These are phyloP conservation scores for Triglochin maritima DNA, from an alignment of 106 monocot species.

Conservation along the genomic window DNA sequence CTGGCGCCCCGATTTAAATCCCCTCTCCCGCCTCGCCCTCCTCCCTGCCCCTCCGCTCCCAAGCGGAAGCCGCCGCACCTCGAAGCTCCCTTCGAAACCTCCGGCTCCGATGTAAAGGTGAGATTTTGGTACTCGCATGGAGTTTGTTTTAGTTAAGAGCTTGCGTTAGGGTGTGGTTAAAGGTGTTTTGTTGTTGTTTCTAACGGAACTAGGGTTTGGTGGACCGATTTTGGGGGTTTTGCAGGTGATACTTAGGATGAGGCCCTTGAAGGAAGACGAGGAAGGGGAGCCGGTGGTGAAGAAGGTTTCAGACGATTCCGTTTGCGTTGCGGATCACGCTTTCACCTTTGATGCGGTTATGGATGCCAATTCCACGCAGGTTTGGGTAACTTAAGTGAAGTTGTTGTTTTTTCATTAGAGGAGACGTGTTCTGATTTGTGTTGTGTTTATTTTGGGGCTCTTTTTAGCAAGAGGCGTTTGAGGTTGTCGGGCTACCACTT, in stretches of 20 bases:
- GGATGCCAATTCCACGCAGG: slow-evolving; percentile 66
- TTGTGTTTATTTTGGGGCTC: neutral
- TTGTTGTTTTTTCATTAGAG: neutral
- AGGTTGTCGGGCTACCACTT: slow-evolving; percentile 78
- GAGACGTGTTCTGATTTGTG: neutral
- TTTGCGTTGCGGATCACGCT: slow-evolving; percentile 64
- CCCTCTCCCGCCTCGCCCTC: slow-evolving; percentile 65
- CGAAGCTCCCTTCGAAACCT: neutral
- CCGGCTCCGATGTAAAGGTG: slow-evolving; percentile 59
- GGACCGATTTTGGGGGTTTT: neutral
- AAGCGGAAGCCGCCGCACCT: slow-evolving; percentile 47
- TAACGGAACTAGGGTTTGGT: neutral
- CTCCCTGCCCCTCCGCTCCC: slow-evolving; percentile 12
- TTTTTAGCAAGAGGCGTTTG: slow-evolving; percentile 69
- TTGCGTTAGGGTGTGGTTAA: neutral
- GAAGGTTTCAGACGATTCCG: slow-evolving; percentile 43
- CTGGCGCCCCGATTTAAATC: slow-evolving; percentile 38
- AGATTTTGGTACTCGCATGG: too few relatives aligned
- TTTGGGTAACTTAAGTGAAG: slow-evolving; percentile 1
- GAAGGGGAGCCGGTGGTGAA: slow-evolving; percentile 48
- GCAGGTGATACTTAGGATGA: slow-evolving; percentile 77
- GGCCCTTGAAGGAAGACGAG: slow-evolving; percentile 70
- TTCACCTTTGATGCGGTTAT: slow-evolving; percentile 93
- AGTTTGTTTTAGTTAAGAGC: slow-evolving; percentile 26
- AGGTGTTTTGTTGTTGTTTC: too few relatives aligned